These are phyloP conservation scores for Cyathus striatus DNA, from an alignment of 768 basidiomycete species.

Conservation along the genomic window DNA sequence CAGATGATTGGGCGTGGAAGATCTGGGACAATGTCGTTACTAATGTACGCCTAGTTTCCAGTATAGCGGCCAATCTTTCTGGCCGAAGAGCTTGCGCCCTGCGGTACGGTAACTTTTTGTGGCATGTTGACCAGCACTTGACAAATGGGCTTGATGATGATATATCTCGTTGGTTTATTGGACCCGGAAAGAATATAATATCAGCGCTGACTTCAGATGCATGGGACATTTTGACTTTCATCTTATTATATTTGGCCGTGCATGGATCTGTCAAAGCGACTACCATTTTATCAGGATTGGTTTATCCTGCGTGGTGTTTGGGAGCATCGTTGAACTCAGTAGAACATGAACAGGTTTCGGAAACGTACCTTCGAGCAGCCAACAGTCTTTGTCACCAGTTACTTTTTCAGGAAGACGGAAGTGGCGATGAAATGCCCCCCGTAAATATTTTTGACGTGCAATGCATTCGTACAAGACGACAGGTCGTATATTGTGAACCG, in stretches of 20 bases:
- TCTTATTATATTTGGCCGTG: conserved; percentile 60
- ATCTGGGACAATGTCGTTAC: conserved; percentile 82
- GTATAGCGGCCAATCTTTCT: conserved; percentile 42
- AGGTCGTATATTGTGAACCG: conserved; percentile 60
- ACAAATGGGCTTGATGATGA: conserved; percentile 66
- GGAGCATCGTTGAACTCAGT: conserved; percentile 34
- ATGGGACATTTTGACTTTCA: conserved; percentile 62
- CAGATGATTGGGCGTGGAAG: conserved; percentile 73
- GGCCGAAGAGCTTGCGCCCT: conserved; percentile 50
- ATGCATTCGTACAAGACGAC: conserved; percentile 62
- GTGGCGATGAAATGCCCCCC: conserved; percentile 28
- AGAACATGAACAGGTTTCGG: conserved; percentile 34
- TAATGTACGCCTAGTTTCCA: conserved; percentile 64
- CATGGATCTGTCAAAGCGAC: conserved; percentile 68
- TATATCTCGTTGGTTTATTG: conserved; percentile 68
- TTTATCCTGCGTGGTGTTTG: conserved; percentile 75
- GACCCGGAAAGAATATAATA: conserved; percentile 61
- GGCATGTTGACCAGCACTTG: conserved; percentile 74
- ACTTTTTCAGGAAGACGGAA: conserved; percentile 49
- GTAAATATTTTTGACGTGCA: conserved; percentile 61
- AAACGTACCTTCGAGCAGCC: conserved; percentile 54
- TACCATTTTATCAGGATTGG: conserved; percentile 65
- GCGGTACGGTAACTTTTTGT: conserved; percentile 66
- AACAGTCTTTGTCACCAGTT: conserved; percentile 59
- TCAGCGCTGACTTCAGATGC: conserved; percentile 51